phyloP scores from a whole-genome alignment of 2,329 filamentous ascomycete genomes.

The Eutypa lata region DNA sequence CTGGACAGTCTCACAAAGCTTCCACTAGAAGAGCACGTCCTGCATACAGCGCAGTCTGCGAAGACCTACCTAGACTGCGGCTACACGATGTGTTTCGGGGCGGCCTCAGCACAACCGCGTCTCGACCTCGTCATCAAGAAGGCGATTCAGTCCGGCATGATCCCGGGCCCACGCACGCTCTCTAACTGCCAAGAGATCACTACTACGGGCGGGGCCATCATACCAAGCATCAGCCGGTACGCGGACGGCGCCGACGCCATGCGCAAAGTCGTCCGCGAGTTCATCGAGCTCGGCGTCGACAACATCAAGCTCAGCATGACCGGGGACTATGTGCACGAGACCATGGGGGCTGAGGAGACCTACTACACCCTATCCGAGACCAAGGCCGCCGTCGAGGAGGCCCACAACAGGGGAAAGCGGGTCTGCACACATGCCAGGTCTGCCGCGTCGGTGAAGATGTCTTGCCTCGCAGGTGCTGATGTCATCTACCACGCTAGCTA shows the following conservation, averaged over 20 bases:
- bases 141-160: constrained; percentile 45
- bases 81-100: constrained; percentile 48
- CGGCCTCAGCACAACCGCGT: constrained; percentile 42
- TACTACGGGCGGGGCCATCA: constrained; percentile 39
- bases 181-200: constrained; percentile 49
- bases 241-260: constrained; percentile 38
- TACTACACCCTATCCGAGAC: constrained; percentile 45
- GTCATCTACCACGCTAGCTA: constrained; percentile 46
- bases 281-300: constrained; percentile 36
- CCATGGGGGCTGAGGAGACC: constrained; percentile 23
- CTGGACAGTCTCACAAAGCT: constrained; percentile 39
- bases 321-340: constrained; percentile 12
- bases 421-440: constrained; percentile 44
- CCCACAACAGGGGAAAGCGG: constrained; percentile 34
- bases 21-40: constrained; percentile 44
- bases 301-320: constrained; percentile 43
- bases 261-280: constrained; percentile 34
- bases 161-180: constrained; percentile 45
- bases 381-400: constrained; percentile 45
- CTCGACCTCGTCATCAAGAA: constrained; percentile 45
- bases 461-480: constrained; percentile 39
- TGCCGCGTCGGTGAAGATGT: constrained; percentile 41
- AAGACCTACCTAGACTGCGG: constrained; percentile 45
- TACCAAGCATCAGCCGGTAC: constrained; percentile 30
- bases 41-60: constrained; percentile 40